phyloP scores from a whole-genome alignment of 164 flowering plant species.

The Pachysandra terminalis region DNA sequence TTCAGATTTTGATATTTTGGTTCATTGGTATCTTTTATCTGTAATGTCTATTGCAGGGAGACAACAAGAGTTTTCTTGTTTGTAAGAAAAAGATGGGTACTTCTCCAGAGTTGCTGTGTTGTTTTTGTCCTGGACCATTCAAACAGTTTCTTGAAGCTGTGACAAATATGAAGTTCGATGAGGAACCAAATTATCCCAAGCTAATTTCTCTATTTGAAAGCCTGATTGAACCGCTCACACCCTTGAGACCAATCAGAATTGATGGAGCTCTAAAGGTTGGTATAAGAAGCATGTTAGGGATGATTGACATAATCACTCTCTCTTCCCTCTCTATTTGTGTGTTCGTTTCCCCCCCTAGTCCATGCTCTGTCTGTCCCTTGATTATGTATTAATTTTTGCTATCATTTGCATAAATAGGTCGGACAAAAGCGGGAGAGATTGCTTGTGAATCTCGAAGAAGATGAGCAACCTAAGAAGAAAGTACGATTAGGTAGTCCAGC shows the following conservation, averaged over 20 bases:
- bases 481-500: slow-evolving; percentile 88
- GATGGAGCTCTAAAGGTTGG: slow-evolving; percentile 84
- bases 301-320: background rate
- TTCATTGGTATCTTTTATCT: background rate
- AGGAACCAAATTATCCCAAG: slow-evolving; percentile 82
- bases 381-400: background rate
- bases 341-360: too few relatives aligned
- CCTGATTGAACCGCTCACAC: slow-evolving; percentile 53
- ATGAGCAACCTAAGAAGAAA: slow-evolving; percentile 87
- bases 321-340: too few relatives aligned
- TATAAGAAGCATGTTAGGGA: slow-evolving; percentile 3
- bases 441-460: slow-evolving; percentile 71
- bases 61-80: slow-evolving; percentile 84
- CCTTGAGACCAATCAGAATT: slow-evolving; percentile 60
- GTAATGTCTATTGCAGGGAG: slow-evolving; percentile 52
- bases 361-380: too few relatives aligned
- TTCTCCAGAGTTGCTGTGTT: slow-evolving; percentile 76
- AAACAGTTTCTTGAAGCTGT: slow-evolving; percentile 73
- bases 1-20: background rate
- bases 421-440: slow-evolving; percentile 86
- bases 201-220: slow-evolving; percentile 67
- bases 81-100: slow-evolving; percentile 87
- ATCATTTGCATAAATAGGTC: slow-evolving; percentile 35
- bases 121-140: slow-evolving; percentile 76
- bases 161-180: slow-evolving; percentile 84